Percentiles rank a stretch among this genome's conserved stretches.
Evolutionary conservation across 352 stramenopile genomes (phyloP).

Genomic region (Hyaloperonospora arabidopsidis): DNA sequence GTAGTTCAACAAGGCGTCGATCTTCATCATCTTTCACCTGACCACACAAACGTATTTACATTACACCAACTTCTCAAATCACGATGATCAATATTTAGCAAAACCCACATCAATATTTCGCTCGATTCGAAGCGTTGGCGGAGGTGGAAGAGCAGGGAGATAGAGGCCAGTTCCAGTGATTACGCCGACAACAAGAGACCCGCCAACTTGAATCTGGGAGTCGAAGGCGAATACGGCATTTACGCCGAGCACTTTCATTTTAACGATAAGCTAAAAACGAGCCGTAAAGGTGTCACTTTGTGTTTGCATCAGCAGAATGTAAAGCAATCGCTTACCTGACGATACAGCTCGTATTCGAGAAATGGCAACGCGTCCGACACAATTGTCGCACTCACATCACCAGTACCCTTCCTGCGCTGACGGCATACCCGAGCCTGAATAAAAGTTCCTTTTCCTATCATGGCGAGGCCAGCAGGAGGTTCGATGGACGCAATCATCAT

Average conservation of each 20-base stretch:
- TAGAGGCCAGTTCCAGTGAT: slow-evolving; percentile 90
- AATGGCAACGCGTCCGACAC: slow-evolving; percentile 96
- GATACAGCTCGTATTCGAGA: slow-evolving; percentile 96
- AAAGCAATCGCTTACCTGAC: slow-evolving; percentile 67
- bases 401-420: slow-evolving; percentile 81
- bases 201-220: slow-evolving; percentile 88
- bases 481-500: slow-evolving; percentile 90
- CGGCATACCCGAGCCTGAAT: slow-evolving; percentile 94
- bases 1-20: slow-evolving; percentile 87
- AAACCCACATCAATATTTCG: slow-evolving; percentile 87
- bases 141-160: slow-evolving; percentile 90
- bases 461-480: slow-evolving; percentile 66
- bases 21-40: slow-evolving; percentile 92
- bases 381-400: slow-evolving; percentile 92
- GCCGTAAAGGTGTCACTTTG: neutral
- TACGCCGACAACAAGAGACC: slow-evolving; percentile 82
- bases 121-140: slow-evolving; percentile 89
- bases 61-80: neutral
- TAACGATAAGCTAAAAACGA: slow-evolving; percentile 59
- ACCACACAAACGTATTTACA: slow-evolving; percentile 4
- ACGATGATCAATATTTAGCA: neutral
- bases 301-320: neutral
- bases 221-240: slow-evolving; percentile 95
- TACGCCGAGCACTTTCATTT: slow-evolving; percentile 90
- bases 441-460: slow-evolving; percentile 89